These are phyloP conservation scores for Cynara cardunculus DNA, from an alignment of 129 eudicot genomes.

Conservation along the genomic window DNA sequence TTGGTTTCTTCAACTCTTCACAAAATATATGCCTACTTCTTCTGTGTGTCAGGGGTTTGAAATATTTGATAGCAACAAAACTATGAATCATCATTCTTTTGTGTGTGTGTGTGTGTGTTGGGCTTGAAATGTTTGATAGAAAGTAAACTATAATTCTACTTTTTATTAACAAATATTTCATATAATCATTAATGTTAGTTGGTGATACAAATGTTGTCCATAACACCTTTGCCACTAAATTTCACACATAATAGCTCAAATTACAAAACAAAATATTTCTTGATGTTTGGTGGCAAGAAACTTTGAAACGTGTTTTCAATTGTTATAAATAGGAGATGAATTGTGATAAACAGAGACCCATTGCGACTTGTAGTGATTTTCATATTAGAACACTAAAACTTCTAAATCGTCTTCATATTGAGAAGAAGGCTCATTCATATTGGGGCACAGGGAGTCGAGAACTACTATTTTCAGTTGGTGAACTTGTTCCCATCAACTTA, in stretches of 20 bases:
- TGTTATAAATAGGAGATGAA: background rate
- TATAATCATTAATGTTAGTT: background rate
- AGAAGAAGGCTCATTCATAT: conserved; percentile 4
- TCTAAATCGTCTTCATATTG: conserved; percentile 1
- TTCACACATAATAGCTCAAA: background rate
- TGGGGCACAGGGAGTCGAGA: background rate
- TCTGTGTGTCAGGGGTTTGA: background rate
- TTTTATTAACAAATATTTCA: background rate
- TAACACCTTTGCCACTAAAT: background rate
- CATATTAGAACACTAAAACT: conserved; percentile 12
- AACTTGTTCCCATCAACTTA: background rate
- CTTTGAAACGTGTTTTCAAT: background rate
- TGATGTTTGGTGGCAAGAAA: background rate
- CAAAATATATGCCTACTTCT: background rate
- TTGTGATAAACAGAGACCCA: background rate
- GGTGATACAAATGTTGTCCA: background rate
- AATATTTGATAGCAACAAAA: background rate
- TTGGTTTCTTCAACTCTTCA: background rate
- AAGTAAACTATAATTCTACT: background rate
- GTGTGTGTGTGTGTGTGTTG: background rate
- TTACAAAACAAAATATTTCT: background rate
- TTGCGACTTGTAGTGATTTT: background rate
- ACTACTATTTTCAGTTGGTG: background rate
- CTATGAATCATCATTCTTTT: background rate
- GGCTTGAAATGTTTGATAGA: background rate